Evolutionary conservation across 179 eudicot species (phyloP).

Genomic region (Spergularia azorica): DNA sequence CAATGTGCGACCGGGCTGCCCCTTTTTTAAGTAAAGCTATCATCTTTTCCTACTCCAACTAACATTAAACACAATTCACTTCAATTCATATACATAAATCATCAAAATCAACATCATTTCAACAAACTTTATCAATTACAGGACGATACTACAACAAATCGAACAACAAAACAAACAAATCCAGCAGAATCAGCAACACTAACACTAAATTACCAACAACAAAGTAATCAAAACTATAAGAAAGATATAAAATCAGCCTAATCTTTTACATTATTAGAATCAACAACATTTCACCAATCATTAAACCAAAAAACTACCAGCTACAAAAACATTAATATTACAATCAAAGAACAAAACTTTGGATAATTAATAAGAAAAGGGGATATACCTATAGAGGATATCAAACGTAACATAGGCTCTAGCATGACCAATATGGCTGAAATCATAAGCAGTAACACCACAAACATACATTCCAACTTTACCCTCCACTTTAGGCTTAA

Average conservation of each 20-base stretch:
- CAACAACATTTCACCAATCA: background rate
- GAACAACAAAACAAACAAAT: background rate
- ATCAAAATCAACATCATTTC: conserved; percentile 4
- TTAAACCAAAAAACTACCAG: conserved; percentile 5
- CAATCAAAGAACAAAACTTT: background rate
- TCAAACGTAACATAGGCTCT: conserved; percentile 88
- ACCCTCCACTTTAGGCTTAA: conserved; percentile 60
- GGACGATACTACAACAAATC: background rate
- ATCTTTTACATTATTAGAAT: background rate
- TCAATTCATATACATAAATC: background rate
- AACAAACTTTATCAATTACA: background rate
- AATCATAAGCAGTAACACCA: conserved; percentile 93
- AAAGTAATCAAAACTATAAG: too few relatives aligned
- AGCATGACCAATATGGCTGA: conserved; percentile 96
- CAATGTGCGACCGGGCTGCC: too few relatives aligned
- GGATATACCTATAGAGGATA: conserved; percentile 63
- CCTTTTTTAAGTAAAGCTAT: background rate
- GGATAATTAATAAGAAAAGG: background rate
- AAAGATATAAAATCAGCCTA: too few relatives aligned
- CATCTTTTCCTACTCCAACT: conserved; percentile 4
- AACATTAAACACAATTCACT: background rate
- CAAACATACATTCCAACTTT: conserved; percentile 96
- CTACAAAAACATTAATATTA: background rate
- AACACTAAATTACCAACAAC: background rate
- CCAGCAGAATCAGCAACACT: background rate